Base-by-base conservation (phyloP, 306 rosid genomes). In the Prunus davidiana region DNA sequence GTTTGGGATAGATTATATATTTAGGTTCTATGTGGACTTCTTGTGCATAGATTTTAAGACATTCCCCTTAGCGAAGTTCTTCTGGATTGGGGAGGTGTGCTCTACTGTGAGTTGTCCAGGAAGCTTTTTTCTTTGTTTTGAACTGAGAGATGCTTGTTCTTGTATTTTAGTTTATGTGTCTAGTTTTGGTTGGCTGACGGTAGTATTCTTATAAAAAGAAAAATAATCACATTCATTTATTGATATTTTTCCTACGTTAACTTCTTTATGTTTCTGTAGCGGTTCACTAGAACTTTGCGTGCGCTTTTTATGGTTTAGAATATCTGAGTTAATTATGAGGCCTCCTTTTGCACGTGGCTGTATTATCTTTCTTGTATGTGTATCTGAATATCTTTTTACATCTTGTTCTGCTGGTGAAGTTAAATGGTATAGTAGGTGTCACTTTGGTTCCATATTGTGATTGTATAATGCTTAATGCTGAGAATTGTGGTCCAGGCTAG, bases 401-500 rank as follows among this genome's bases (percentile, higher is more conserved):
- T 19, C 22, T 43, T 54, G 49, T 19, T 46, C 12, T n/a, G 15
- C 34, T 38, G 64, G 30, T 49, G 64, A 72, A 64, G 24, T 32
- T 72, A 9, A 13, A 64, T 70, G 56, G 45, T 45, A 22, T 55
- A 12, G 13, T 64, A 68, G 19, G 11, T 57, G 38, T 73, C n/a
- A 25, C 34, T 64, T 34, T 25, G 49, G 45, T 64, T 19, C 73
- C 56, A 28, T 28, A 74, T 11, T 24, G 11, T 69, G 66, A 68
- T 74, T 73, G 9, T 60, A 74, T 54, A 64, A 72, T 85, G 75
- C 81, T 81, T 81, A 67, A 24, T 67, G 60, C 76, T 76, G 74
- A 68, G 68, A 69, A 66, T 78, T 67, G 64, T 85, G 74, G 52
- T 79, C 80, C 80, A 94, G 98, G 82, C 30, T 46, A 71, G 68